These are phyloP conservation scores for Thraustochytrium sp. DNA, from an alignment of 352 stramenopile species.

Conservation along the genomic window DNA sequence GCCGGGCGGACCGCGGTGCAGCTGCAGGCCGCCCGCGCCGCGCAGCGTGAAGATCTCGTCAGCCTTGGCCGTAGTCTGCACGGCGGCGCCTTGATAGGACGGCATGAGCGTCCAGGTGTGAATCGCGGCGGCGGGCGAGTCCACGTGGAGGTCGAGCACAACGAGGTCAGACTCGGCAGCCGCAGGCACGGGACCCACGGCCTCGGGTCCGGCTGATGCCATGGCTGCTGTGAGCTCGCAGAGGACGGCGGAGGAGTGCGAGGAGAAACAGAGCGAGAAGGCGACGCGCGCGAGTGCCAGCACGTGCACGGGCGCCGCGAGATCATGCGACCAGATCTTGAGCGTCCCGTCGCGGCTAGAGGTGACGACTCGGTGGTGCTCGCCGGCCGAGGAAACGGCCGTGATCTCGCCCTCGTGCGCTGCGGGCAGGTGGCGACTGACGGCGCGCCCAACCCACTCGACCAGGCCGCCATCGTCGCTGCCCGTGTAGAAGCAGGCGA, in stretches of 20 bases:
- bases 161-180: background rate
- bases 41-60: background rate
- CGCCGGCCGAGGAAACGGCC: background rate
- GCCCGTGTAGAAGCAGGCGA: background rate
- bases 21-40: background rate
- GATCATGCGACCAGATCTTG: conserved; percentile 21
- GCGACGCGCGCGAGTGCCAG: background rate
- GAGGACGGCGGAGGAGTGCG: background rate
- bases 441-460: background rate
- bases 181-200: background rate
- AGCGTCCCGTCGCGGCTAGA: background rate
- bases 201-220: too few species aligned
- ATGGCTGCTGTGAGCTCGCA: background rate
- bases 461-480: background rate
- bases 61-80: background rate
- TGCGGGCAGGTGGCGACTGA: background rate
- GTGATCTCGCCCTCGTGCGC: background rate
- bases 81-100: background rate
- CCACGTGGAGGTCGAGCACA: background rate
- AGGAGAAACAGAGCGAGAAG: background rate
- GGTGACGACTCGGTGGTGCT: conserved; percentile 4
- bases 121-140: background rate
- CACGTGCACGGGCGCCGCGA: background rate
- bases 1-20: background rate
- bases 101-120: background rate